Percentiles rank a stretch among this genome's conserved stretches.
phyloP scores from a whole-genome alignment of 257 asterid genomes.

The Solanum sitiens region DNA sequence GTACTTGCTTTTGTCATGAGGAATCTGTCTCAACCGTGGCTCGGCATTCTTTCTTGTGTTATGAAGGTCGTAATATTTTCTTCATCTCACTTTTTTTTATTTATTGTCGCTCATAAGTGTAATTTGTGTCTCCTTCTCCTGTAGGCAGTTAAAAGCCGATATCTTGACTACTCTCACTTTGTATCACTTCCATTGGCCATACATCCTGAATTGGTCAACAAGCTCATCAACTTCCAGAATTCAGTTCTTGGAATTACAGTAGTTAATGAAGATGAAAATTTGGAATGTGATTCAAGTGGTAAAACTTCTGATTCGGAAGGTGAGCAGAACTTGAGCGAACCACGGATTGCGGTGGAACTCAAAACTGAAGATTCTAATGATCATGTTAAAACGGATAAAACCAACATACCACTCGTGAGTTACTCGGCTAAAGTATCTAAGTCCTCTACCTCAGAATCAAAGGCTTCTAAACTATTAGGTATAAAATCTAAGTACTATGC shows the following conservation, averaged over 20 bases:
- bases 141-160: conserved; percentile 73
- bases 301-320: conserved; percentile 25
- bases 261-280: conserved; percentile 20
- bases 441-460: conserved; percentile 21
- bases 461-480: conserved; percentile 37
- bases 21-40: not conserved
- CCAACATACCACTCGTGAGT: conserved; percentile 43
- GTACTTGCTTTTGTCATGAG: not conserved
- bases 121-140: conserved; percentile 6
- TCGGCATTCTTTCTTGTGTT: not conserved
- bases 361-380: conserved; percentile 23
- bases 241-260: conserved; percentile 44
- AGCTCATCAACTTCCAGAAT: conserved; percentile 65
- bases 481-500: not conserved
- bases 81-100: not conserved
- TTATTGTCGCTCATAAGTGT: not conserved
- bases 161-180: conserved; percentile 85
- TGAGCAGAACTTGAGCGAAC: conserved; percentile 7
- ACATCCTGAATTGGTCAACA: conserved; percentile 70
- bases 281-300: conserved; percentile 20
- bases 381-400: conserved; percentile 12
- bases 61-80: not conserved
- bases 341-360: conserved; percentile 17
- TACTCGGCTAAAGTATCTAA: conserved; percentile 35
- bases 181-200: conserved; percentile 93